Conservation (phyloP, 1,139 yeast species). For the Hyphopichia wangnamkhiaoensis region DNA sequence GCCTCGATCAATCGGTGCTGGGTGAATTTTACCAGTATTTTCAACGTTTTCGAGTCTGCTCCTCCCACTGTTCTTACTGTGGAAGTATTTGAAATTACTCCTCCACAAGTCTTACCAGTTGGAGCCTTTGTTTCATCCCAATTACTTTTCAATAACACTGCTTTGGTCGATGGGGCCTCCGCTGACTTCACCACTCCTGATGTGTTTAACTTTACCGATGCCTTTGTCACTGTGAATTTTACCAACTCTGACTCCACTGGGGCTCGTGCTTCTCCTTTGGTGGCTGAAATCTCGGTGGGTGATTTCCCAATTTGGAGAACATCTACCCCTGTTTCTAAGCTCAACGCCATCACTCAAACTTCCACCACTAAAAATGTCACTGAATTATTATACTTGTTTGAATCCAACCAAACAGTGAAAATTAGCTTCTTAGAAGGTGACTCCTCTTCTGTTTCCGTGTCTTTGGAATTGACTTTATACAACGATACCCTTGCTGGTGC, state of each 20-base stretch:
- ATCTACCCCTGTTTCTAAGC: conserved; percentile 19
- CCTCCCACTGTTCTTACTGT: conserved; percentile 12
- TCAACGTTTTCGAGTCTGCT: conserved; percentile 3
- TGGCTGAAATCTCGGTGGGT: conserved; percentile 22
- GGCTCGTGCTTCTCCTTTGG: conserved; percentile 10
- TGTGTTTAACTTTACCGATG: conserved; percentile 21
- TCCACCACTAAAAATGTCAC: conserved; percentile 22
- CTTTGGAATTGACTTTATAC: conserved; percentile 19
- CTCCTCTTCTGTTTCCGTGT: conserved; percentile 12
- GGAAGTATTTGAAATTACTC: conserved; percentile 20
- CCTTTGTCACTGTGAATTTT: conserved; percentile 21
- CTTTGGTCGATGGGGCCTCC: conserved; percentile 13
- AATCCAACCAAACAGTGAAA: conserved; percentile 11
- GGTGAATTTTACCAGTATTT: not conserved
- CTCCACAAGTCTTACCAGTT: conserved; percentile 13
- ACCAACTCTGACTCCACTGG: conserved; percentile 16
- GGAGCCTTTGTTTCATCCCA: conserved; percentile 11
- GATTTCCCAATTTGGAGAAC: conserved; percentile 26
- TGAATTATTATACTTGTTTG: conserved; percentile 19
- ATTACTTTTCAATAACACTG: conserved; percentile 13
- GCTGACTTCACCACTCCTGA: conserved; percentile 17
- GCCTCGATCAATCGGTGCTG: too few relatives aligned
- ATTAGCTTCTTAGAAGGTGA: conserved; percentile 20
- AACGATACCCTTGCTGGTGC: conserved; percentile 12
- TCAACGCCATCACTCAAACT: conserved; percentile 16